Percentiles rank a stretch among this genome's conserved stretches.
Conservation (phyloP, 495 filamentous ascomycete genomes). For the Penicillium coprophilum region DNA sequence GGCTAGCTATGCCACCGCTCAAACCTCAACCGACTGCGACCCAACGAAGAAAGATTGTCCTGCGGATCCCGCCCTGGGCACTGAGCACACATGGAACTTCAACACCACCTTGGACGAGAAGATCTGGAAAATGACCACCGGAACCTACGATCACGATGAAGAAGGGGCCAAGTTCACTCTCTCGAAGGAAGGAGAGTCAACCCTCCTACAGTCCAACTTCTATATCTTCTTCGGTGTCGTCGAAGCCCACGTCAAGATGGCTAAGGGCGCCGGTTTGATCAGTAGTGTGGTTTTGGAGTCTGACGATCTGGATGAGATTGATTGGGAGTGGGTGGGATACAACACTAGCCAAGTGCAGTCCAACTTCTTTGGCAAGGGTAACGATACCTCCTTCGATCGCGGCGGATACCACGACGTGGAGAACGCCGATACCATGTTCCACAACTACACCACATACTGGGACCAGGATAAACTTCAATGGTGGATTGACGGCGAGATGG, state of each 20-base stretch:
- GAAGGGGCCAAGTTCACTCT: slow-evolving; percentile 70
- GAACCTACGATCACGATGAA: slow-evolving; percentile 53
- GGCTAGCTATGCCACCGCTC: slow-evolving; percentile 32
- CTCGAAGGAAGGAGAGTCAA: slow-evolving; percentile 61
- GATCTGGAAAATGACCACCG: slow-evolving; percentile 65
- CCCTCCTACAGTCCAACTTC: slow-evolving; percentile 71
- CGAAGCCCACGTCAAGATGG: slow-evolving; percentile 68
- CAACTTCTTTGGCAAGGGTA: slow-evolving; percentile 94
- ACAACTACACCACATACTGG: slow-evolving; percentile 94
- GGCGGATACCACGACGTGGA: slow-evolving; percentile 61
- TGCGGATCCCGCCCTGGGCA: slow-evolving; percentile 66
- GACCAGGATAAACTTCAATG: slow-evolving; percentile 72
- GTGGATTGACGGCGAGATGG: slow-evolving; percentile 69
- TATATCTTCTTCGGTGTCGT: slow-evolving; percentile 85
- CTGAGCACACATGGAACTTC: slow-evolving; percentile 60
- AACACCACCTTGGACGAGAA: slow-evolving; percentile 51
- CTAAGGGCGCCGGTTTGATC: slow-evolving; percentile 71
- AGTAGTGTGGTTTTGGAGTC: slow-evolving; percentile 86
- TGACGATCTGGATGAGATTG: slow-evolving; percentile 91
- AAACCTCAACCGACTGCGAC: slow-evolving; percentile 62
- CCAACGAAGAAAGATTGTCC: slow-evolving; percentile 64
- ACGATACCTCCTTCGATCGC: slow-evolving; percentile 67
- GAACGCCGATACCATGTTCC: slow-evolving; percentile 63
- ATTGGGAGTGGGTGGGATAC: slow-evolving; percentile 68
- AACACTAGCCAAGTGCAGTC: slow-evolving; percentile 67